Evolutionary conservation across 2,329 filamentous ascomycete genomes (phyloP), one percentile per base, ranked within the genome.

Genomic region (Colletotrichum eremochloae): DNA sequence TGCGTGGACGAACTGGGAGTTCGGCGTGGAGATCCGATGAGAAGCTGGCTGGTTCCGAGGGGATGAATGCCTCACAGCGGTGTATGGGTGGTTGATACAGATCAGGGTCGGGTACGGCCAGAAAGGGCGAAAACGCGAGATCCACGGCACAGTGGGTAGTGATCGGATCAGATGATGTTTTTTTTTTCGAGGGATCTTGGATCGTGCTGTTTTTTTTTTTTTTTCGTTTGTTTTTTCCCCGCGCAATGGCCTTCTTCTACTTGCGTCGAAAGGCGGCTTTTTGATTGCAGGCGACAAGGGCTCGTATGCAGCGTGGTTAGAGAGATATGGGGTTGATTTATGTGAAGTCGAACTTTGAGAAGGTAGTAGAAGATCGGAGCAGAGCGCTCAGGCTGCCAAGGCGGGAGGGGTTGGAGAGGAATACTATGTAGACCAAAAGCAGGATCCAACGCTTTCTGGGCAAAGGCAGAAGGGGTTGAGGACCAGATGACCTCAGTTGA

Each of bases 21-120:
- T 69, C 60, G 69, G 69, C 69, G 69, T 69, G 69, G 53, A 72
- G 60, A 69, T 72, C 66, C 60, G 66, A 72, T 69, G 60, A 44
- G 60, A 64, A 63, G 53, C 66, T 72, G 69, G 46, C 52, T 69
- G 66, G 42, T 61, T 64, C 42, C 66, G 69, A 61, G 24, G 66
- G 40, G 38, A 3, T 7, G 46, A 12, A 31, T 46, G 18, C 20
- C 24, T 58, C 57, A 53, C 69, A 64, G 46, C 69, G 66, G 69
- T 72, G 69, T 64, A 72, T 72, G 66, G 53, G 55, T 55, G 53
- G 55, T 55, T 64, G 20, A 29, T 8, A 55, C 24, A 29, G 50
- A 31, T 44, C 24, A 40, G 62, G 50, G 29, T 63, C 15, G 46
- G 11, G 33, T 52, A 18, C 11, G 20, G 55, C 44, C 64, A 67